Percentiles rank a stretch among this genome's conserved stretches.
Conservation (phyloP, 1,284 basidiomycete genomes). For the Ceratobasidium sp. region DNA sequence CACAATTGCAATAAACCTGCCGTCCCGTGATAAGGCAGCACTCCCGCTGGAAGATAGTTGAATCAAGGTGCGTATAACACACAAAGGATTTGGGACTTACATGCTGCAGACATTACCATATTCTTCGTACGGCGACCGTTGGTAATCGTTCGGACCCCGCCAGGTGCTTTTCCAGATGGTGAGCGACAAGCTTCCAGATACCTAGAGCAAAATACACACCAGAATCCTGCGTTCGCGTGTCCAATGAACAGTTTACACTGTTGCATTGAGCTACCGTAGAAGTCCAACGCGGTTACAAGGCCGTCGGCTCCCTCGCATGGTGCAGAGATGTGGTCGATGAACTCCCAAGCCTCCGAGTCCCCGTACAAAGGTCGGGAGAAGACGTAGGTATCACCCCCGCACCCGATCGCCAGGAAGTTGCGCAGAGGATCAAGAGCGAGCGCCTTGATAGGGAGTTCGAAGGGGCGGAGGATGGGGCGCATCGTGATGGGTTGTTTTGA, state of each 20-base stretch:
- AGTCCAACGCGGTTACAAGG: background rate
- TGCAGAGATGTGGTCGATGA: background rate
- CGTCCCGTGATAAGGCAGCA: background rate
- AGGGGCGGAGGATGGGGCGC: background rate
- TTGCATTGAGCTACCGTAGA: background rate
- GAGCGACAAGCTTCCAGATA: background rate
- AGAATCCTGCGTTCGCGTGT: background rate
- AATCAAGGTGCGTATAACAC: background rate
- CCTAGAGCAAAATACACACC: background rate
- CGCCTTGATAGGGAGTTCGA: background rate
- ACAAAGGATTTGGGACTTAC: background rate
- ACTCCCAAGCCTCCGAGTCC: background rate
- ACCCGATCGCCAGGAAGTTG: conserved; percentile 1
- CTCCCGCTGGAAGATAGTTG: background rate
- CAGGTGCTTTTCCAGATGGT: background rate
- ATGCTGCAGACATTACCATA: background rate
- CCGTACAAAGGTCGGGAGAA: background rate
- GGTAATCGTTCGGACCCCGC: background rate
- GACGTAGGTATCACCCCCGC: background rate
- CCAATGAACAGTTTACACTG: background rate
- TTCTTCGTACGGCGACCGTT: background rate
- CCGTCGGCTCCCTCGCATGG: background rate
- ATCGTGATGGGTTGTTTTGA: background rate
- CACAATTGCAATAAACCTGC: background rate
- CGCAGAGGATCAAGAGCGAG: background rate